Percentiles rank a stretch among this genome's conserved stretches.
phyloP scores from a whole-genome alignment of 2,329 filamentous ascomycete species.

The Lecanicillium sp. region DNA sequence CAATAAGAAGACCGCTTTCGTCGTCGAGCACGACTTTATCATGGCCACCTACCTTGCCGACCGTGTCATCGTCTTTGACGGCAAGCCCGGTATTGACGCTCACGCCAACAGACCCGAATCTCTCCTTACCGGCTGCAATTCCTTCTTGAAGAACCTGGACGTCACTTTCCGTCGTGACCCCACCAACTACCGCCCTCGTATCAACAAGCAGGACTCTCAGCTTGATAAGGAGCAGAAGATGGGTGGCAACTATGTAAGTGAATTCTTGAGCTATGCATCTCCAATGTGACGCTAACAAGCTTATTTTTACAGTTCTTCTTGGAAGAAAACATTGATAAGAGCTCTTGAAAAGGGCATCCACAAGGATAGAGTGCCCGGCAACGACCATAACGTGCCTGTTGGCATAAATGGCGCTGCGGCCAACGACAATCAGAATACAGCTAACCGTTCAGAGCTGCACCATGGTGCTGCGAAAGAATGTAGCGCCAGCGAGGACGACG shows the following conservation, averaged over 20 bases:
- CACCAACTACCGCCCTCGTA: conserved; percentile 90
- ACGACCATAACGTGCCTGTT: conserved; percentile 15
- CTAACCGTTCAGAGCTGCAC: conserved; percentile 7
- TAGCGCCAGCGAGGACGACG: conserved; percentile 54
- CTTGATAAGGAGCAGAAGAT: conserved; percentile 97
- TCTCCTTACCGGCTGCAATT: conserved; percentile 90
- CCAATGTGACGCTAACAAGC: conserved; percentile 15
- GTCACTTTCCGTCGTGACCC: conserved; percentile 98
- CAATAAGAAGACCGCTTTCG: conserved; percentile 97
- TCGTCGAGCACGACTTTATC: conserved; percentile 99
- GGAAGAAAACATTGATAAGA: conserved; percentile 58
- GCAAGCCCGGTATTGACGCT: conserved; percentile 78
- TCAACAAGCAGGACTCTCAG: conserved; percentile 95
- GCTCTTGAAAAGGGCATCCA: conserved; percentile 48
- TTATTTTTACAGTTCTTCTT: conserved; percentile 79
- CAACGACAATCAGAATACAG: neutral
- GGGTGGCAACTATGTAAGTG: conserved; percentile 77
- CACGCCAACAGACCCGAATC: conserved; percentile 87
- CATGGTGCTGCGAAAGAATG: conserved; percentile 31
- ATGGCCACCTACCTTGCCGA: conserved; percentile 77
- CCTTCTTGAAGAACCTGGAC: conserved; percentile 90
- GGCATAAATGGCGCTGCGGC: conserved; percentile 5
- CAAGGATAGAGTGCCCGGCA: conserved; percentile 23
- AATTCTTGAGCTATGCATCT: neutral
- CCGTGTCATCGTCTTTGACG: conserved; percentile 97